Evolutionary conservation across 1,139 yeast genomes (phyloP), one percentile per base, ranked within the genome.

Genomic region (Yamadazyma taylorii): DNA sequence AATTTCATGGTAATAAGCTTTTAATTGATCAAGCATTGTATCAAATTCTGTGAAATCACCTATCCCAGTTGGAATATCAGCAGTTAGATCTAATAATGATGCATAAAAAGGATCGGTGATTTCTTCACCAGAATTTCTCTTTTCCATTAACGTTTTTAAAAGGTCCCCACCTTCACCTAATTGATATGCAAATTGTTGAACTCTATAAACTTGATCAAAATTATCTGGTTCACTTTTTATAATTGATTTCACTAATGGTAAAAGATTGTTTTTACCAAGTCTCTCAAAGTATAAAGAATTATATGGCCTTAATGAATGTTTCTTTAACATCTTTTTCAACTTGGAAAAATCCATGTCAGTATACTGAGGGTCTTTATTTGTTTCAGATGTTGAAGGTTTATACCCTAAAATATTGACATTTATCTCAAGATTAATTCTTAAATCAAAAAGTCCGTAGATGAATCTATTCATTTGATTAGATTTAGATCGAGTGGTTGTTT

Each of bases 11-110:
- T 64, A 72, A 44, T 65, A 71, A 2, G 50, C 59, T 14, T 56
- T 51, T 24, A 79, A 53, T 44, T 79, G 82, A 3, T 59, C 62
- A 17, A 79, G 43, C 81, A 79, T 73, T 16, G 70, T 61, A 37
- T 75, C 78, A 25, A 76, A 56, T 45, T 78, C 81, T 2, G 51
- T 50, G 3, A 73, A 40, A 33, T 69, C 67, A 3, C 48, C 40
- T 2, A 73, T 50, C 3, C 36, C 19, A 8, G 24, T 31, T 14
- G 47, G 52, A 13, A 39, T 30, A 17, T 31, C 31, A 6, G 32
- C 26, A 10, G 43, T 41, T 11, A 45, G 17, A 19, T 48, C 48
- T 4, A 42, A 27, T 6, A 48, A 21, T 3, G 53, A 46, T 7
- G 24, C 24, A 46, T 43, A 42, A 33, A 29, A 35, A 4, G 40